These are phyloP conservation scores for Volvox carteri DNA, from an alignment of 163 green algal species.

Conservation along the genomic window DNA sequence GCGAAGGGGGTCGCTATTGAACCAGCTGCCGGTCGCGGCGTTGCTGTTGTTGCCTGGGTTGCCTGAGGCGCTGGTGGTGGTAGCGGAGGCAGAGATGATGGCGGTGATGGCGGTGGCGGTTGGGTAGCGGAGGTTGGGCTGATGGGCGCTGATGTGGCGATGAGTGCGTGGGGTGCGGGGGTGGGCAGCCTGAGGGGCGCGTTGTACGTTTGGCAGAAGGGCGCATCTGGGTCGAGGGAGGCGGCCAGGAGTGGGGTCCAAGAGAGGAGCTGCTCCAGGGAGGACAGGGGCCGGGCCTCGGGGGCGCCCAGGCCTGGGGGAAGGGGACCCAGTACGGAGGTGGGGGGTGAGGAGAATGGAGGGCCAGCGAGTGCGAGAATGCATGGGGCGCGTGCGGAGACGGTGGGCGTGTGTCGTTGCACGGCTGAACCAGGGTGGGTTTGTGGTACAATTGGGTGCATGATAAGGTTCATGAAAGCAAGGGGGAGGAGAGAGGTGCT, in stretches of 20 bases:
- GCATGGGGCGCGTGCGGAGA: no score
- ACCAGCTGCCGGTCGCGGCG: background rate
- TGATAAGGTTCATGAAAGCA: no score
- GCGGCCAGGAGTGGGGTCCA: constrained; percentile 4
- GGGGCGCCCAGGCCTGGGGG: constrained; percentile 24
- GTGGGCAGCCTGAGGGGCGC: constrained; percentile 61
- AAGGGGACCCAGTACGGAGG: background rate
- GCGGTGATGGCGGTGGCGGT: background rate
- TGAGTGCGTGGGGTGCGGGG: no score
- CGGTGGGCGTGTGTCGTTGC: no score
- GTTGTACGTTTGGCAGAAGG: constrained; percentile 69
- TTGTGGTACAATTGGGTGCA: no score
- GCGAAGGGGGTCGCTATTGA: no score
- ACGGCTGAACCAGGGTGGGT: no score
- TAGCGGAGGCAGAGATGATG: background rate
- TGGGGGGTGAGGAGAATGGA: background rate
- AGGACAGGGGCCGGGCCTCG: constrained; percentile 32
- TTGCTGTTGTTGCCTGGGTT: no score
- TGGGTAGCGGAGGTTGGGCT: no score
- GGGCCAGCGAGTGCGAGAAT: no score
- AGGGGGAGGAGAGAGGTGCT: no score
- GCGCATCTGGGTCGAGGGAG: constrained; percentile 35
- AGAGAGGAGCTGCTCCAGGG: background rate
- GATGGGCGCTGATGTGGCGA: no score
- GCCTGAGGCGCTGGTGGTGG: background rate